phyloP scores from a whole-genome alignment of 75 land plant species.

The Cryptomeria japonica region DNA sequence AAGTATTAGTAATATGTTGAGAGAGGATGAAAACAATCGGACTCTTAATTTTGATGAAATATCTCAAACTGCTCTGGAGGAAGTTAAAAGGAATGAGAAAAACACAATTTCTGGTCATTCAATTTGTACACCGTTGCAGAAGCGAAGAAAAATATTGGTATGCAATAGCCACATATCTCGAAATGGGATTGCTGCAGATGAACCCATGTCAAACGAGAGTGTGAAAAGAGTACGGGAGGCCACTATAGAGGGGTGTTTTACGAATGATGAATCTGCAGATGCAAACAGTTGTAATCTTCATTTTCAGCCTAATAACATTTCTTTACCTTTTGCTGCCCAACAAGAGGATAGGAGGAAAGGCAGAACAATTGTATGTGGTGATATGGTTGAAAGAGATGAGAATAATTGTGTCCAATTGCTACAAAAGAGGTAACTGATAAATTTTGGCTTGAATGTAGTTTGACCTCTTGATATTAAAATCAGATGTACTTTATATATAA shows the following conservation, averaged over 20 bases:
- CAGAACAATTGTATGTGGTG: conserved; percentile 3
- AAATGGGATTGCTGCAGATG: neutral
- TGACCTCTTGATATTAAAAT: neutral
- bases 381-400: neutral
- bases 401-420: neutral
- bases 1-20: neutral
- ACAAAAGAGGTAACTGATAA: neutral
- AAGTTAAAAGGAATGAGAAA: neutral
- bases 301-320: neutral
- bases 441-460: neutral
- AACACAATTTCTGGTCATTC: neutral
- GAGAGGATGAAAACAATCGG: neutral
- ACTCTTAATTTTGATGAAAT: neutral
- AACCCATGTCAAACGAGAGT: neutral
- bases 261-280: neutral
- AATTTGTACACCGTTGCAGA: neutral
- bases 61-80: neutral
- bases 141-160: conserved; percentile 1
- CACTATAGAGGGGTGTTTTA: neutral
- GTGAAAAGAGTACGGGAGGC: neutral
- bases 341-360: neutral
- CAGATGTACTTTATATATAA: neutral
- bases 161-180: neutral
- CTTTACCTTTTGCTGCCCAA: neutral
- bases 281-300: neutral